A percentile compares a stretch with the other conserved stretches of the same genome.
These are phyloP conservation scores for Neurospora intermedia DNA, from an alignment of 495 filamentous ascomycete species.

Conservation along the genomic window DNA sequence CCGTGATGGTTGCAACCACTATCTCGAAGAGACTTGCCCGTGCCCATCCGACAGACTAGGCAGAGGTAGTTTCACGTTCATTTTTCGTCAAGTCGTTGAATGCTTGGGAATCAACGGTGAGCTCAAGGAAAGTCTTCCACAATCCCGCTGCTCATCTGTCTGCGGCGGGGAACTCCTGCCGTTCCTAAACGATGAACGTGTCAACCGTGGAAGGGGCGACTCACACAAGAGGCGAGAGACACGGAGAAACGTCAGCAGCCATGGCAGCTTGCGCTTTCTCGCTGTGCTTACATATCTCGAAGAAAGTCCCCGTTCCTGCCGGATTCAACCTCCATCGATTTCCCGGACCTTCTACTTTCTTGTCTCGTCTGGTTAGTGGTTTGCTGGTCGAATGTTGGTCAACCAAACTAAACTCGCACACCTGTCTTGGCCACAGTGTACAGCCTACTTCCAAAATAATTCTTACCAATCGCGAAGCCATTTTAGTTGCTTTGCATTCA, in stretches of 20 bases:
- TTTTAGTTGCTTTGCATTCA: background rate
- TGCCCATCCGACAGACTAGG: background rate
- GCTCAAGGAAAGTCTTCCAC: background rate
- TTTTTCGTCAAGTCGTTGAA: background rate
- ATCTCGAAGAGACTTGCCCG: background rate
- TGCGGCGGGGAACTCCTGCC: background rate
- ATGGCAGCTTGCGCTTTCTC: background rate
- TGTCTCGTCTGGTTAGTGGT: background rate
- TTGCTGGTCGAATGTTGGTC: background rate
- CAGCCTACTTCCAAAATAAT: background rate
- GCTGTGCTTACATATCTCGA: background rate
- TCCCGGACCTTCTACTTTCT: background rate
- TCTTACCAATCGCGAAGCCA: background rate
- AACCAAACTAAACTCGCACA: background rate
- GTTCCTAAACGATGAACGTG: background rate
- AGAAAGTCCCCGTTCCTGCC: background rate
- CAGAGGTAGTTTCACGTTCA: too few relatives aligned
- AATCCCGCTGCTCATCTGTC: background rate
- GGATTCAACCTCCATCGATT: background rate
- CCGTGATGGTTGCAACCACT: background rate
- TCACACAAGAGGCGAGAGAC: background rate
- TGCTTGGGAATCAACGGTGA: background rate
- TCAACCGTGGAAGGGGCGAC: background rate
- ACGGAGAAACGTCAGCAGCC: background rate
- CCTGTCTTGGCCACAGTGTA: background rate